Conservation (phyloP, 2,329 filamentous ascomycete species). For the Fusarium keratoplasticum region DNA sequence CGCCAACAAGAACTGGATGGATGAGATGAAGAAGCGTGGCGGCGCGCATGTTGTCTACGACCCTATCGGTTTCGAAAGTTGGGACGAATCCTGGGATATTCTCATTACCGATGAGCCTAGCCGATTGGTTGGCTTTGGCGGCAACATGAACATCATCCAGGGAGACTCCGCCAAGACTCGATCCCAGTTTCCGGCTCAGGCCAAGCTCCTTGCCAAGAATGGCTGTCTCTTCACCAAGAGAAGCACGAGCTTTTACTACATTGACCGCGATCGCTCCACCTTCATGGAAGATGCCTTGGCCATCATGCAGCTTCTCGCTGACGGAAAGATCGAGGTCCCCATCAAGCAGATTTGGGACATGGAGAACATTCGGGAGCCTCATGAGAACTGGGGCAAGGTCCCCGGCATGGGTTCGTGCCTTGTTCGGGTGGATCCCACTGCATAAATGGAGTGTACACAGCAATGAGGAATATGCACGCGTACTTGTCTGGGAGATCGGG, state of each 20-base stretch:
- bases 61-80: constrained; percentile 62
- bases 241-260: constrained; percentile 51
- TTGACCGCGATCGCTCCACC: constrained; percentile 49
- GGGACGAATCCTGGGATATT: constrained; percentile 61
- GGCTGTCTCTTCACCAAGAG: constrained; percentile 43
- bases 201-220: constrained; percentile 51
- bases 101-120: constrained; percentile 50
- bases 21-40: constrained; percentile 56
- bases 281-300: constrained; percentile 48
- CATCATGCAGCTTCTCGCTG: constrained; percentile 47
- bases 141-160: constrained; percentile 49
- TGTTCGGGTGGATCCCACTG: constrained; percentile 42
- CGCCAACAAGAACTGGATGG: constrained; percentile 61
- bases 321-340: constrained; percentile 49
- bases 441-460: neutral
- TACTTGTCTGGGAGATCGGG: neutral
- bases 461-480: neutral
- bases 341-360: constrained; percentile 56
- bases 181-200: constrained; percentile 45
- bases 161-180: constrained; percentile 46
- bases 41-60: constrained; percentile 62
- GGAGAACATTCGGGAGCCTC: constrained; percentile 53
- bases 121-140: constrained; percentile 54
- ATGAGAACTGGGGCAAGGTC: constrained; percentile 50
- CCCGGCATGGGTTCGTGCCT: constrained; percentile 52